These are phyloP conservation scores for Coniophora puteana DNA, from an alignment of 1,284 basidiomycete species.

Conservation along the genomic window DNA sequence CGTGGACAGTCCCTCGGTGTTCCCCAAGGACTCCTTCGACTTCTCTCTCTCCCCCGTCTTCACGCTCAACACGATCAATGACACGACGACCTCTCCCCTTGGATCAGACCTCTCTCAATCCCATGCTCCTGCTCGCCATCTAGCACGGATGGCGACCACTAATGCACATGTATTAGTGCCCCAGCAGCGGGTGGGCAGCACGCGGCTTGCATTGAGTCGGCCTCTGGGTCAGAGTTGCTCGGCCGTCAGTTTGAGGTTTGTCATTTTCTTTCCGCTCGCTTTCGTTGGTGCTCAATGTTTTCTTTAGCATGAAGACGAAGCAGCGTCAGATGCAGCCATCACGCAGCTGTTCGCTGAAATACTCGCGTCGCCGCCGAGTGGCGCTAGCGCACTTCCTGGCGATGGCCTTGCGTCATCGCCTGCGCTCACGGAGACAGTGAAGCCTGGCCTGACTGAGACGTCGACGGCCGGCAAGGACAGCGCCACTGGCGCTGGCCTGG, in stretches of 20 bases:
- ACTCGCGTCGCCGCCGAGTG: conserved; percentile 29
- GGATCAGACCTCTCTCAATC: conserved; percentile 21
- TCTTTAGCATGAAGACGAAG: conserved; percentile 23
- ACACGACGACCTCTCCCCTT: conserved; percentile 16
- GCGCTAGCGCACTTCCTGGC: conserved; percentile 29
- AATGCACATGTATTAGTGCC: conserved; percentile 55
- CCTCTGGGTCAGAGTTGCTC: conserved; percentile 14
- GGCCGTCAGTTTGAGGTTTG: conserved; percentile 18
- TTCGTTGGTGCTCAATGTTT: neutral
- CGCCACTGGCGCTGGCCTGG: conserved; percentile 14
- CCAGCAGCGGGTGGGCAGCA: conserved; percentile 79
- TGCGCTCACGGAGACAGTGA: conserved; percentile 10
- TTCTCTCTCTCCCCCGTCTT: conserved; percentile 22
- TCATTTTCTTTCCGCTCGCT: too few relatives aligned
- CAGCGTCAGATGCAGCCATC: conserved; percentile 26
- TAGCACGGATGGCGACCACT: conserved; percentile 89
- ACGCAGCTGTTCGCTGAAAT: conserved; percentile 32
- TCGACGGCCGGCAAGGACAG: conserved; percentile 7
- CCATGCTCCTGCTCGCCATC: conserved; percentile 80
- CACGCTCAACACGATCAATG: conserved; percentile 8
- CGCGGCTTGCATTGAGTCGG: conserved; percentile 35
- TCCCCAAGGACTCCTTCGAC: conserved; percentile 28
- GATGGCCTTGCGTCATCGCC: conserved; percentile 30
- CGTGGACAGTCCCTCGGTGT: conserved; percentile 24
- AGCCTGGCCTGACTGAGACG: conserved; percentile 3